These are phyloP conservation scores for Gracilaria caudata DNA, from an alignment of 23 red algal species.

Conservation along the genomic window DNA sequence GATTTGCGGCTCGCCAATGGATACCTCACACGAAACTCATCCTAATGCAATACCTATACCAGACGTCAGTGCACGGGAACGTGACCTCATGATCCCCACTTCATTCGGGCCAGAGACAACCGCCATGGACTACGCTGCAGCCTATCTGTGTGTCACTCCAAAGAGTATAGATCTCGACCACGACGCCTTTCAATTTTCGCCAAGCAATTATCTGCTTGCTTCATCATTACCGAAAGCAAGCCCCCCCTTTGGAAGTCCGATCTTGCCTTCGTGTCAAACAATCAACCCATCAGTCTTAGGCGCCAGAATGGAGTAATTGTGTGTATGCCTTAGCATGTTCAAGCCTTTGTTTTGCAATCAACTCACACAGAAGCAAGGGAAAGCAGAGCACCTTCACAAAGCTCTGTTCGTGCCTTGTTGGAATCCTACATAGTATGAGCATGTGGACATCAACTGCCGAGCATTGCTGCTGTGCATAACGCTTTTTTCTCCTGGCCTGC, in stretches of 20 bases:
- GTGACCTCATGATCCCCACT: constrained; percentile 2
- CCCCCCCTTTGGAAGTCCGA: not conserved
- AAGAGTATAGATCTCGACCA: constrained; percentile 31
- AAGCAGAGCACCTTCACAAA: not conserved
- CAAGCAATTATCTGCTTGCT: constrained; percentile 46
- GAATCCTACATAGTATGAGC: not conserved
- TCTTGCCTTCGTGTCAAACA: constrained; percentile 10
- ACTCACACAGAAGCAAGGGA: not conserved
- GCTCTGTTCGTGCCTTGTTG: not conserved
- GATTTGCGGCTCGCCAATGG: not conserved
- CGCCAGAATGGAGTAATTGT: not conserved
- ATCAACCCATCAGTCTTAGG: not conserved
- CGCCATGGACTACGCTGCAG: not conserved
- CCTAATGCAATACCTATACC: constrained; percentile 33
- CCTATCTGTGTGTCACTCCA: constrained; percentile 34
- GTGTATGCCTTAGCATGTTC: not conserved
- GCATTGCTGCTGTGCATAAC: not conserved
- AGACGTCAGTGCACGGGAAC: not conserved
- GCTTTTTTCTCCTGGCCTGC: not conserved
- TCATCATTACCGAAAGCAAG: constrained; percentile 23
- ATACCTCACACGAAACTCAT: not conserved
- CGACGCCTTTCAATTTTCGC: constrained; percentile 54
- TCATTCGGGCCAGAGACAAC: not conserved
- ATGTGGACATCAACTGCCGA: not conserved
- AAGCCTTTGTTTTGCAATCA: not conserved